Conservation (phyloP, 306 rosid species). For the Ceratonia siliqua region DNA sequence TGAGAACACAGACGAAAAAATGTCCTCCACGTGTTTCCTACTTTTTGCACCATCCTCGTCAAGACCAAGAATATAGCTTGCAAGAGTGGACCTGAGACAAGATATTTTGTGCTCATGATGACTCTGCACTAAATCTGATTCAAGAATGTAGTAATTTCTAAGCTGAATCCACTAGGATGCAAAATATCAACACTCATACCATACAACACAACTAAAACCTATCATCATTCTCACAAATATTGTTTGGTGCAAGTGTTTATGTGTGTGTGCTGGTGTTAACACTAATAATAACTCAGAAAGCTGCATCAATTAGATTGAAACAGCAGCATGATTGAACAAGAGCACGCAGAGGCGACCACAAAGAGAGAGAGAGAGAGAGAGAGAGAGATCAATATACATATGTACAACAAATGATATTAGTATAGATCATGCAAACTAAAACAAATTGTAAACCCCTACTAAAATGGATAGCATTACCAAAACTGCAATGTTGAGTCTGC, state of each 20-base stretch:
- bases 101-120: conserved; percentile 23
- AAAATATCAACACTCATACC: conserved; percentile 12
- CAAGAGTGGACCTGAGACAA: conserved; percentile 79
- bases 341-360: conserved; percentile 4
- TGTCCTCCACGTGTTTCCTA: conserved; percentile 63
- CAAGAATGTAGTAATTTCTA: not conserved
- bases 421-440: conserved; percentile 13
- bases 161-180: not conserved
- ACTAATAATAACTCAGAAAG: not conserved
- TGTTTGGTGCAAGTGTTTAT: not conserved
- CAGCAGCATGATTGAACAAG: not conserved
- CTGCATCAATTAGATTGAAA: conserved; percentile 21
- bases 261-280: not conserved
- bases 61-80: conserved; percentile 82
- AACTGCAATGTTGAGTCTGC: conserved; percentile 92
- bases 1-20: conserved; percentile 75
- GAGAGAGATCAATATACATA: conserved; percentile 21
- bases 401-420: conserved; percentile 28
- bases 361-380: not conserved
- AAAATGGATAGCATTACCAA: conserved; percentile 61
- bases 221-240: conserved; percentile 1
- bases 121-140: not conserved
- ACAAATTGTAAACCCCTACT: conserved; percentile 15
- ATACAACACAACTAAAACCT: not conserved
- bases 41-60: conserved; percentile 58